Conservation (phyloP, 129 eudicot genomes). For the Centrapalus pauciflorus region DNA sequence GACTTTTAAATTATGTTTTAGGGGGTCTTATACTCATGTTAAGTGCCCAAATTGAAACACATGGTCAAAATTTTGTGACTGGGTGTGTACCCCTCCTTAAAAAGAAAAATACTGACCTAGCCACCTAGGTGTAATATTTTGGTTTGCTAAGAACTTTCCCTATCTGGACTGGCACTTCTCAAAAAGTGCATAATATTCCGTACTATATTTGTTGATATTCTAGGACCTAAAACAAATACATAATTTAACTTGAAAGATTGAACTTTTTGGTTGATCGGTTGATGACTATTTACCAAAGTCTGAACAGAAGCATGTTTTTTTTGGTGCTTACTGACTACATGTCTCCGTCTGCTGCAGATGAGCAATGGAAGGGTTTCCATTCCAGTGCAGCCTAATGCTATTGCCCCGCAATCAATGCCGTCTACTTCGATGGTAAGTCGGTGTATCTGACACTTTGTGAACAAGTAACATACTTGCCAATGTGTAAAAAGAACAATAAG, state of each 20-base stretch:
- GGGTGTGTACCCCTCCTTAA: too few relatives aligned
- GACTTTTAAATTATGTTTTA: too few relatives aligned
- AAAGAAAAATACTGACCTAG: too few relatives aligned
- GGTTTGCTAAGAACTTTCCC: too few relatives aligned
- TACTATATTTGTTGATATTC: too few relatives aligned
- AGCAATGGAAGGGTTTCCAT: constrained; percentile 52
- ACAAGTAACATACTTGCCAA: neutral
- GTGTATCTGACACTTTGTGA: neutral
- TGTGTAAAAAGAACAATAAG: neutral
- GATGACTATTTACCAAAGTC: neutral
- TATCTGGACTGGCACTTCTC: too few relatives aligned
- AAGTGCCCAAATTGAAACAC: too few relatives aligned
- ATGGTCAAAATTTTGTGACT: too few relatives aligned
- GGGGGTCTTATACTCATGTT: too few relatives aligned
- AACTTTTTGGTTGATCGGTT: neutral
- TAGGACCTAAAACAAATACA: neutral
- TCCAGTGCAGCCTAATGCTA: constrained; percentile 34
- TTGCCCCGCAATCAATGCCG: constrained; percentile 19
- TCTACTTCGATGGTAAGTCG: constrained; percentile 47
- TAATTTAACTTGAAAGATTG: neutral
- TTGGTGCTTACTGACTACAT: neutral
- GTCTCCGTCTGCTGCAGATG: constrained; percentile 26
- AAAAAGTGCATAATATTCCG: too few relatives aligned
- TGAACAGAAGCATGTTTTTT: neutral
- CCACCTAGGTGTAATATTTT: too few relatives aligned